Percentiles rank a stretch among this genome's conserved stretches.
Evolutionary conservation across 805 yeast genomes (phyloP).

Genomic region (Pichia deserticola): DNA sequence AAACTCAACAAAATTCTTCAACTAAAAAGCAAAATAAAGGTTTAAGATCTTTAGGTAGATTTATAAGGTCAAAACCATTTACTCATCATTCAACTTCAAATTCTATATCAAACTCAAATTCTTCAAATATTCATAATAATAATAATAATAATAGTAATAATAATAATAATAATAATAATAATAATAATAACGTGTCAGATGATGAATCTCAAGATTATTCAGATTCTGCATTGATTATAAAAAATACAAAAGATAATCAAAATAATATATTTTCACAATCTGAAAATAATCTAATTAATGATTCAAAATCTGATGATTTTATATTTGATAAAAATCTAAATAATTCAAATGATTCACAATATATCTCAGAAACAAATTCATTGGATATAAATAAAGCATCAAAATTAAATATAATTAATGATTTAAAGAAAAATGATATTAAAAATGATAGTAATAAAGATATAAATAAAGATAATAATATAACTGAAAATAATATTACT

Average conservation of each 20-base stretch:
- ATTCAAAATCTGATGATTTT: not conserved
- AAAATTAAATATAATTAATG: not conserved
- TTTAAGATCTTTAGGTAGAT: slow-evolving; percentile 4
- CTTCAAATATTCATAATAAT: not conserved
- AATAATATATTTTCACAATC: not conserved
- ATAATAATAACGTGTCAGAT: slow-evolving; percentile 1
- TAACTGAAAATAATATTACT: too few species aligned
- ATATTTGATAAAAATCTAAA: too few species aligned
- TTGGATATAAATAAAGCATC: not conserved
- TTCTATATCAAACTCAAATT: not conserved
- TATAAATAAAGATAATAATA: too few species aligned
- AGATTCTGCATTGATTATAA: not conserved
- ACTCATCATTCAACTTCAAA: slow-evolving; percentile 2
- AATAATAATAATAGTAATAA: too few species aligned
- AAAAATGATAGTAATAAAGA: too few species aligned
- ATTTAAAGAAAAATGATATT: too few species aligned
- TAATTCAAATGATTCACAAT: too few species aligned
- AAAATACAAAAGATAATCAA: not conserved
- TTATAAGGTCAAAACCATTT: slow-evolving; percentile 6
- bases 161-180: too few species aligned
- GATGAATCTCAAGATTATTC: not conserved
- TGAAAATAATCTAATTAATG: not conserved
- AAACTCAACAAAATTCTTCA: not conserved
- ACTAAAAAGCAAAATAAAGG: slow-evolving; percentile 2
- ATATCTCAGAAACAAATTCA: not conserved